These are phyloP conservation scores for Rachicladosporium sp. DNA, from an alignment of 2,329 filamentous ascomycete species.

Conservation along the genomic window DNA sequence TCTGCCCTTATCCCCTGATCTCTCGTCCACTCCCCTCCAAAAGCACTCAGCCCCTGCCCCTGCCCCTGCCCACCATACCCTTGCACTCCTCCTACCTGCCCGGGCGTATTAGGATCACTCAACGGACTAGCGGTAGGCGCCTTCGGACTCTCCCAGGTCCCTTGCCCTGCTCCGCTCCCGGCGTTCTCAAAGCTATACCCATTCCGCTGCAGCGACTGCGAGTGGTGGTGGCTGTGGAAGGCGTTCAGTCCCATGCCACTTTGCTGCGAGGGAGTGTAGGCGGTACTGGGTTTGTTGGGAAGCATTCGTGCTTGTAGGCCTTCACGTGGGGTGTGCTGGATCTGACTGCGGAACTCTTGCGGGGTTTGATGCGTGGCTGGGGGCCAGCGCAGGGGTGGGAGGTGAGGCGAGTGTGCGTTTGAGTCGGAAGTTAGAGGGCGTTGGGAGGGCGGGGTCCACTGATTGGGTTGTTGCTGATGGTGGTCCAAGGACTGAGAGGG, in stretches of 20 bases:
- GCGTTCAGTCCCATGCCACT: slow-evolving; percentile 1
- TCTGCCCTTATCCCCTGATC: too few species aligned
- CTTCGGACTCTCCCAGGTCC: slow-evolving; percentile 17
- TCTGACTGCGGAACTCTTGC: slow-evolving; percentile 26
- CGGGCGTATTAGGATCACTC: slow-evolving; percentile 18
- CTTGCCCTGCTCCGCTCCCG: slow-evolving; percentile 1
- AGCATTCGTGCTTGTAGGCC: slow-evolving; percentile 22
- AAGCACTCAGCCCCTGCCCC: too few species aligned
- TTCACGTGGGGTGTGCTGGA: slow-evolving; percentile 18
- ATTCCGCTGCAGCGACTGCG: slow-evolving; percentile 9
- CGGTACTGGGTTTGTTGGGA: neutral
- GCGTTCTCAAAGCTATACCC: neutral
- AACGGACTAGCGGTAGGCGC: slow-evolving; percentile 22
- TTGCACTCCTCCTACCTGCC: neutral
- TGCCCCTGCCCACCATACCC: too few species aligned
- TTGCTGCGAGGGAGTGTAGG: slow-evolving; percentile 2
- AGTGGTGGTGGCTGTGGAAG: slow-evolving; percentile 1
- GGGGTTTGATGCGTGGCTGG: slow-evolving; percentile 26
- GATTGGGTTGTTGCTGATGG: slow-evolving; percentile 5
- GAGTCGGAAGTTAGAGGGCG: slow-evolving; percentile 1
- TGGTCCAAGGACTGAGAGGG: slow-evolving; percentile 18
- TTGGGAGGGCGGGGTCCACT: slow-evolving; percentile 26
- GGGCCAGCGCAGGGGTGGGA: slow-evolving; percentile 1
- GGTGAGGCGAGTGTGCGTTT: slow-evolving; percentile 1
- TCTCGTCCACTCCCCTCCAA: too few species aligned